A percentile compares a stretch with the other conserved stretches of the same genome.
phyloP scores from a whole-genome alignment of 306 rosid species.

The Vigna unguiculata region DNA sequence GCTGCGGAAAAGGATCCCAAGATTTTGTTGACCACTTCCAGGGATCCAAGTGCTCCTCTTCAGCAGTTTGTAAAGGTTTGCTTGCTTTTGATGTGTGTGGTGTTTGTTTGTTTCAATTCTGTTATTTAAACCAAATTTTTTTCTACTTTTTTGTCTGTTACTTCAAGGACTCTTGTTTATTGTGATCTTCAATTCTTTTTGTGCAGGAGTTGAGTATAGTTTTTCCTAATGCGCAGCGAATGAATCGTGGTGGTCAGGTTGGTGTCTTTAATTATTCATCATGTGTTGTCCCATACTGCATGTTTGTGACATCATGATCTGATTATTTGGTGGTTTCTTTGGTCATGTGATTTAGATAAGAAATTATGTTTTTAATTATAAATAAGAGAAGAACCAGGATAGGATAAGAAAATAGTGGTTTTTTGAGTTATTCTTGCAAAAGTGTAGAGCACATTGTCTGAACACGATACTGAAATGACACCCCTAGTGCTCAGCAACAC shows the following conservation, averaged over 20 bases:
- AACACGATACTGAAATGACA: background rate
- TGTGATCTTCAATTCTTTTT: constrained; percentile 28
- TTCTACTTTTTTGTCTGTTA: background rate
- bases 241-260: constrained; percentile 99
- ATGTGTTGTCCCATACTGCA: background rate
- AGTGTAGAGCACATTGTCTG: background rate
- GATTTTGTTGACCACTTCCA: constrained; percentile 85
- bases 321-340: constrained; percentile 7
- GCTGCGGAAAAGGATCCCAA: constrained; percentile 83
- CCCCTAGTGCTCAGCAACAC: background rate
- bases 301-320: constrained; percentile 1
- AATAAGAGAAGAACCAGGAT: background rate
- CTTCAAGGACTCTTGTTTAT: constrained; percentile 10
- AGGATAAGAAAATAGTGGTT: background rate
- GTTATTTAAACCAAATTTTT: background rate
- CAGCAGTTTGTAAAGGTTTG: constrained; percentile 90
- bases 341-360: background rate
- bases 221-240: constrained; percentile 88
- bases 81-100: background rate
- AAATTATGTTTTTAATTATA: background rate
- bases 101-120: background rate
- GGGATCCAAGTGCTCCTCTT: constrained; percentile 93
- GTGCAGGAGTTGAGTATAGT: constrained; percentile 81
- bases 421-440: no score
- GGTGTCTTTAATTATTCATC: constrained; percentile 37